These are phyloP conservation scores for Metroxylon sagu DNA, from an alignment of 176 grass and related monocot species.

Conservation along the genomic window DNA sequence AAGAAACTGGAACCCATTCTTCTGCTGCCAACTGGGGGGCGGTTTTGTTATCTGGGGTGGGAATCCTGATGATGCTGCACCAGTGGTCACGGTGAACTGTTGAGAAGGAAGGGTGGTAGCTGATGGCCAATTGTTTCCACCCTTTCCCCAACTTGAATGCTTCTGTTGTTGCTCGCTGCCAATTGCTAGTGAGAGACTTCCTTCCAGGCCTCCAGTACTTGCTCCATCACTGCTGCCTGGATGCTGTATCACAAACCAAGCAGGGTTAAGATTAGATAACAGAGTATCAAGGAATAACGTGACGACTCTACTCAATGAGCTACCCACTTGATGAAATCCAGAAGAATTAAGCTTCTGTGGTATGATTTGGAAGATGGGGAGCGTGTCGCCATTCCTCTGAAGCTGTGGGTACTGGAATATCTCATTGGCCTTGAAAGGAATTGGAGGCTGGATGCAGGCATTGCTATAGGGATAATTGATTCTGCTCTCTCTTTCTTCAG, in stretches of 20 bases:
- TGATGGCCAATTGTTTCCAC: constrained; percentile 23
- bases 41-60: constrained; percentile 3
- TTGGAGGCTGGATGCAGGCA: constrained; percentile 10
- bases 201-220: not conserved
- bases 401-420: not conserved
- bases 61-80: constrained; percentile 93
- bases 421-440: not conserved
- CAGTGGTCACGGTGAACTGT: constrained; percentile 4
- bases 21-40: constrained; percentile 6
- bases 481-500: constrained; percentile 12
- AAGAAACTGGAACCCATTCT: constrained; percentile 1
- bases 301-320: not conserved
- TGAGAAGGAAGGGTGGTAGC: constrained; percentile 8
- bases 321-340: constrained; percentile 24
- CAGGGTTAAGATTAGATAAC: not conserved
- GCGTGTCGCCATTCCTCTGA: not conserved
- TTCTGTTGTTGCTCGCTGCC: constrained; percentile 11
- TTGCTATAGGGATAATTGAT: not conserved
- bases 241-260: constrained; percentile 12
- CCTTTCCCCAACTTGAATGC: constrained; percentile 18
- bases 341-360: not conserved
- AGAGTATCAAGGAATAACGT: too few relatives aligned
- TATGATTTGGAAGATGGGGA: constrained; percentile 17
- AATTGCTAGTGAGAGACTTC: not conserved
- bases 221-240: constrained; percentile 19